Percentiles rank a stretch among this genome's conserved stretches.
Evolutionary conservation across 2,329 filamentous ascomycete genomes (phyloP).

Genomic region (Pseudogymnoascus sp.): DNA sequence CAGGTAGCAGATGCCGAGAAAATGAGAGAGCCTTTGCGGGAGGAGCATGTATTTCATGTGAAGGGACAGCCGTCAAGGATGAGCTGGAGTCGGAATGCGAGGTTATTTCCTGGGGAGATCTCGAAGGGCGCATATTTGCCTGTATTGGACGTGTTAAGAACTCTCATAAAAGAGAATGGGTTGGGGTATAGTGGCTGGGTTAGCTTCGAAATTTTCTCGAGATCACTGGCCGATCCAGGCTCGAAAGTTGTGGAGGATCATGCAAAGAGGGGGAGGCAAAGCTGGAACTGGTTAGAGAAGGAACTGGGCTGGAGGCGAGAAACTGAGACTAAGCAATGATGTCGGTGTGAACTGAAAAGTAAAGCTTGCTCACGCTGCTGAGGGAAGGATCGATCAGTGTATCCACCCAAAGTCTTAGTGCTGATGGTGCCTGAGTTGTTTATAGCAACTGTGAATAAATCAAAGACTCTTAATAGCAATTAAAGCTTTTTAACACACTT

Average conservation of each 20-base stretch:
- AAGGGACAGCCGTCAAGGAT: slow-evolving; percentile 55
- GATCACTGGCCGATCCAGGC: slow-evolving; percentile 40
- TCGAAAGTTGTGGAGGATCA: slow-evolving; percentile 42
- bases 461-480: neutral
- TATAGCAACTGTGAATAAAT: neutral
- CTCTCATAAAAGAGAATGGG: slow-evolving; percentile 42
- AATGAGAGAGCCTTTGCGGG: slow-evolving; percentile 48
- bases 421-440: neutral
- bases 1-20: slow-evolving; percentile 70
- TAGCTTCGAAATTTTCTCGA: slow-evolving; percentile 52
- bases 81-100: slow-evolving; percentile 72
- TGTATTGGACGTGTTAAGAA: slow-evolving; percentile 42
- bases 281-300: slow-evolving; percentile 42
- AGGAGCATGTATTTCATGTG: slow-evolving; percentile 52
- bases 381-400: no score
- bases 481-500: neutral
- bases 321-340: neutral
- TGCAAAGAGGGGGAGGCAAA: slow-evolving; percentile 42
- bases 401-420: no score
- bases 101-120: slow-evolving; percentile 44
- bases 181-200: slow-evolving; percentile 53
- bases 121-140: slow-evolving; percentile 56
- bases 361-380: neutral
- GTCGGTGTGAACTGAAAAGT: neutral
- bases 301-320: slow-evolving; percentile 17